Conservation (phyloP, 2,329 filamentous ascomycete genomes). For the Cryphonectria japonica region DNA sequence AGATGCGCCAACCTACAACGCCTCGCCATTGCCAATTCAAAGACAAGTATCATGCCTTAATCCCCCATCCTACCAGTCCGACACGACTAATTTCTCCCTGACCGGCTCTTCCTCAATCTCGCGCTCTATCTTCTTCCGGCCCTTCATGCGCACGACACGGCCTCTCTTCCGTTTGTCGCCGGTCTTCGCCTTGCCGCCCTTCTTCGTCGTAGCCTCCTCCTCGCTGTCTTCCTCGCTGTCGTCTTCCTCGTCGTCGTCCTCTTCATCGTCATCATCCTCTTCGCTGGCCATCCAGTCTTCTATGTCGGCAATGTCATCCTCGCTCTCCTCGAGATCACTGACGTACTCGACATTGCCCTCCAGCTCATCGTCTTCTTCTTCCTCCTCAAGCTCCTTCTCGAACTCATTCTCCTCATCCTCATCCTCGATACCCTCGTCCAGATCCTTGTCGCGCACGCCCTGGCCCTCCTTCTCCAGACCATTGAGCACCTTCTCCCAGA, state of each 20-base stretch:
- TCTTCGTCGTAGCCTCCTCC: conserved; percentile 36
- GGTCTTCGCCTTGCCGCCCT: conserved; percentile 61
- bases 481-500: conserved; percentile 96
- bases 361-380: conserved; percentile 64
- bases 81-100: conserved; percentile 45
- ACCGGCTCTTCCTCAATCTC: conserved; percentile 69
- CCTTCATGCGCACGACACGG: conserved; percentile 51
- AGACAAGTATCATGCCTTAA: neutral
- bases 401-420: conserved; percentile 72
- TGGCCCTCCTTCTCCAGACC: conserved; percentile 88
- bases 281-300: conserved; percentile 91
- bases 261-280: conserved; percentile 63
- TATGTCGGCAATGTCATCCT: conserved; percentile 77
- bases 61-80: conserved; percentile 22
- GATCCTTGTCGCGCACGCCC: conserved; percentile 80
- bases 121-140: conserved; percentile 75
- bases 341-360: conserved; percentile 88
- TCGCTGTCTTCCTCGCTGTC: conserved; percentile 53
- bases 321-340: conserved; percentile 84
- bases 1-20: conserved; percentile 4
- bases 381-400: conserved; percentile 66
- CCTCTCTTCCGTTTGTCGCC: conserved; percentile 61
- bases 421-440: conserved; percentile 83
- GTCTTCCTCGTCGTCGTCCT: conserved; percentile 61
- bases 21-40: conserved; percentile 2